These are phyloP conservation scores for Trifolium fragiferum DNA, from an alignment of 306 rosid genomes.

Conservation along the genomic window DNA sequence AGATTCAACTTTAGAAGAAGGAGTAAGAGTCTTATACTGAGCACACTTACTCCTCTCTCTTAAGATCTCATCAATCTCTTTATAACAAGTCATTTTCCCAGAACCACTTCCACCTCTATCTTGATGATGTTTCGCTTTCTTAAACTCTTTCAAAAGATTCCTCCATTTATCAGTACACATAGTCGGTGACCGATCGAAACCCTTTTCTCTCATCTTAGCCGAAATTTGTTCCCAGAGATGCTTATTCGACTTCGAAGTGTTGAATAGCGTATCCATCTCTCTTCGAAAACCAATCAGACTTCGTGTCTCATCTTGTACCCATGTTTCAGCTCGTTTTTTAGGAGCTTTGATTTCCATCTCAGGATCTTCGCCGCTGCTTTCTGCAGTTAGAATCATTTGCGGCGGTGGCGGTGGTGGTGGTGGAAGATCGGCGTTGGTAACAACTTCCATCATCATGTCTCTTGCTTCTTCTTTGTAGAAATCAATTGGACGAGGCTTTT, in stretches of 20 bases:
- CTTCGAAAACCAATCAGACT: constrained; percentile 72
- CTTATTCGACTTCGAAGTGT: constrained; percentile 88
- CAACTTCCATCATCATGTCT: constrained; percentile 82
- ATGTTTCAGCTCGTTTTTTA: constrained; percentile 94
- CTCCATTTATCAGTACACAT: constrained; percentile 99
- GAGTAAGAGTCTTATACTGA: constrained; percentile 65
- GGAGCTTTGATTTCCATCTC: constrained; percentile 81
- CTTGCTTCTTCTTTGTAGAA: constrained; percentile 74
- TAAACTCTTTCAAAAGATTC: constrained; percentile 88
- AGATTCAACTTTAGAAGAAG: constrained; percentile 71
- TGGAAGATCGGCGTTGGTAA: constrained; percentile 50
- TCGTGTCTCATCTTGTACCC: constrained; percentile 97
- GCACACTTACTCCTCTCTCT: constrained; percentile 69
- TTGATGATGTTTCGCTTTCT: constrained; percentile 77
- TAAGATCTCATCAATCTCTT: constrained; percentile 89
- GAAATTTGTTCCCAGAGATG: constrained; percentile 97
- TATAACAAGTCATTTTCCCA: constrained; percentile 86
- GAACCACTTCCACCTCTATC: constrained; percentile 81
- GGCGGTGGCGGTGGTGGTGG: constrained; percentile 55
- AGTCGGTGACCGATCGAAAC: constrained; percentile 90
- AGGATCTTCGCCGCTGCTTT: constrained; percentile 87
- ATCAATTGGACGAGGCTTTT: constrained; percentile 74
- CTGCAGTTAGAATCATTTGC: constrained; percentile 63
- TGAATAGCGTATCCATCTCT: constrained; percentile 78
- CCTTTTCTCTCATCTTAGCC: constrained; percentile 81